Conservation (phyloP, 306 rosid genomes). For the Dalbergia cultrata region DNA sequence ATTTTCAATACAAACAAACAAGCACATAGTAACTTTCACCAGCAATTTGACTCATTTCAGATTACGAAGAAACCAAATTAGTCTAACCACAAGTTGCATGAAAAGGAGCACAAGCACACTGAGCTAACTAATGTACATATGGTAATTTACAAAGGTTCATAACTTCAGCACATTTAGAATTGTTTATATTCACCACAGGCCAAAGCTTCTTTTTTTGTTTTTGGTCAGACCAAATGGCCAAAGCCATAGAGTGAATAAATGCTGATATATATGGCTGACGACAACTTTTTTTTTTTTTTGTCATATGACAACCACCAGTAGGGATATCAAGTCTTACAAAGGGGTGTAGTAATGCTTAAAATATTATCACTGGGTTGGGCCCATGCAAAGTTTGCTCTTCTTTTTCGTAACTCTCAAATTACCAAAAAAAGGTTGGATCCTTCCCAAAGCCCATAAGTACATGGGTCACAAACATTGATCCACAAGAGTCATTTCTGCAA, state of each 20-base stretch:
- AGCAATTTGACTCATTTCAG: conserved; percentile 1
- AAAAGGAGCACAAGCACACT: neutral
- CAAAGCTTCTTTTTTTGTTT: too few species aligned
- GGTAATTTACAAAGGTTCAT: conserved; percentile 1
- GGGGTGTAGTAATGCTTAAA: too few species aligned
- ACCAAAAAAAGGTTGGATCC: conserved; percentile 50
- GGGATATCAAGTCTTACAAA: conserved; percentile 22
- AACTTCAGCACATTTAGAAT: neutral
- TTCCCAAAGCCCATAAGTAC: conserved; percentile 84
- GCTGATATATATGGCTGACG: neutral
- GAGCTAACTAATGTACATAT: too few species aligned
- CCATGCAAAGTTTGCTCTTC: too few species aligned
- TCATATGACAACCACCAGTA: neutral
- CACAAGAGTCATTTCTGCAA: conserved; percentile 67
- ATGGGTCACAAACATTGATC: conserved; percentile 80
- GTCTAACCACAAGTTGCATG: neutral
- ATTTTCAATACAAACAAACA: conserved; percentile 8
- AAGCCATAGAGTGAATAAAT: neutral
- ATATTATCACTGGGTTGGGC: too few species aligned
- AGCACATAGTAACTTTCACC: neutral
- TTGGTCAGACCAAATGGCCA: too few species aligned
- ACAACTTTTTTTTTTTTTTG: too few species aligned
- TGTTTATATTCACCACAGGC: too few species aligned
- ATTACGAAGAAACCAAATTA: conserved; percentile 7
- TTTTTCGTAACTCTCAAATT: too few species aligned